These are phyloP conservation scores for Citrus glauca DNA, from an alignment of 345 rosid species.

Conservation along the genomic window DNA sequence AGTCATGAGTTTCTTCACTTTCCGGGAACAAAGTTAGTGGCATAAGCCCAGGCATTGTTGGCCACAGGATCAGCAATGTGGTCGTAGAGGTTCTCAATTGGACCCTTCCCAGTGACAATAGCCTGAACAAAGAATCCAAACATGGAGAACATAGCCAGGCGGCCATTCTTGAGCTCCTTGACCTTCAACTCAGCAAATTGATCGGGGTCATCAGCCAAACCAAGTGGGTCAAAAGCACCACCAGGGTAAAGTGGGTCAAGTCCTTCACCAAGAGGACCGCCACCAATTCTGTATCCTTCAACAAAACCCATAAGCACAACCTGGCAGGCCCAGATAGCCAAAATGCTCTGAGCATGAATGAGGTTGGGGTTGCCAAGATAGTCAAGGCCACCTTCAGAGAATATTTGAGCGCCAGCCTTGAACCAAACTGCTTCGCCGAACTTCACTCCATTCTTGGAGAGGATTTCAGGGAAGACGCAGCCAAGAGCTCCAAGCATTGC, in stretches of 20 bases:
- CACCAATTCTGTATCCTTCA: conserved; percentile 94
- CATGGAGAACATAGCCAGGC: conserved; percentile 94
- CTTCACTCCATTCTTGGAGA: conserved; percentile 74
- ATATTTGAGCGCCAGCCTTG: conserved; percentile 92
- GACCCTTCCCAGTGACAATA: conserved; percentile 94
- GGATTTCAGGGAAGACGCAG: conserved; percentile 88
- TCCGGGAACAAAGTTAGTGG: conserved; percentile 98
- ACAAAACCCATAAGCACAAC: conserved; percentile 95
- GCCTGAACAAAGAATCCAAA: conserved; percentile 96
- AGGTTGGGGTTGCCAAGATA: conserved; percentile 97
- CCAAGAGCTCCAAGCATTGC: conserved; percentile 97
- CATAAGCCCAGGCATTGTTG: conserved; percentile 97
- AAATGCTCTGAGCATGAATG: conserved; percentile 92
- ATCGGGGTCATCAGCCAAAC: conserved; percentile 90
- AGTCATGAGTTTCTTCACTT: conserved; percentile 37
- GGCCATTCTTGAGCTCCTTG: conserved; percentile 92
- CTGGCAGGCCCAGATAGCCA: conserved; percentile 90
- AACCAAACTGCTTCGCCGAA: conserved; percentile 97
- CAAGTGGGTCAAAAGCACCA: conserved; percentile 92
- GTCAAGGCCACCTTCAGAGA: conserved; percentile 94
- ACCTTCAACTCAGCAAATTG: conserved; percentile 95
- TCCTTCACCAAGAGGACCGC: conserved; percentile 96
- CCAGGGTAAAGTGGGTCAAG: conserved; percentile 95
- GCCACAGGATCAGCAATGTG: conserved; percentile 85
- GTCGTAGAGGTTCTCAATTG: conserved; percentile 82